Conservation (phyloP, 208 protist genomes). For the Lotmaria passim region DNA sequence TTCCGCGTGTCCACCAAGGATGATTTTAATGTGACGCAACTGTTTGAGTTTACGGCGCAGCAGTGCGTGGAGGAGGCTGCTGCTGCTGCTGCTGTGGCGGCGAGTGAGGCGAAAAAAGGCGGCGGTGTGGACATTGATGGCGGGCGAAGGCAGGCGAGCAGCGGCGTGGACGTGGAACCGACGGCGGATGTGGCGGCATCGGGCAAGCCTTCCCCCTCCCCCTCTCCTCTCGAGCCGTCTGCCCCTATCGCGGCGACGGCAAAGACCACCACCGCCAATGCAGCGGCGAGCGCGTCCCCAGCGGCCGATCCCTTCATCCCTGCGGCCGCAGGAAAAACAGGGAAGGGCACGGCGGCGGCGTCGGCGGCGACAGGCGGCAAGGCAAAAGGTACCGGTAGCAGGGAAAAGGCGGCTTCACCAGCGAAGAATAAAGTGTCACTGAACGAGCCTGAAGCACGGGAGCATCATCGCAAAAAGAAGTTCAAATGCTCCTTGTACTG, state of each 20-base stretch:
- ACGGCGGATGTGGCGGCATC: background rate
- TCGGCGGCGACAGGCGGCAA: background rate
- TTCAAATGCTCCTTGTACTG: conserved; percentile 26
- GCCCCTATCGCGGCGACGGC: background rate
- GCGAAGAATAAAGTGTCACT: conserved; percentile 25
- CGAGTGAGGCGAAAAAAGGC: background rate
- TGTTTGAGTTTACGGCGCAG: conserved; percentile 88
- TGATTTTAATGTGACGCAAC: conserved; percentile 92
- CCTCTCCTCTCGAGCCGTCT: background rate
- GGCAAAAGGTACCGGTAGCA: background rate
- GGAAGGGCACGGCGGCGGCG: background rate
- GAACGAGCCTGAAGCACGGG: conserved; percentile 7
- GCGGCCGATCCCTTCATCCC: conserved; percentile 10
- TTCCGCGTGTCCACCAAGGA: conserved; percentile 94
- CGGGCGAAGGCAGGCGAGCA: background rate
- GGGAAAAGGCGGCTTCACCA: background rate
- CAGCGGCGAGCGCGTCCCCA: background rate
- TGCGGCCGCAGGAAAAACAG: background rate
- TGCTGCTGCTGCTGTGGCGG: conserved; percentile 5
- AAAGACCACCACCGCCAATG: background rate
- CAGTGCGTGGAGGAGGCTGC: conserved; percentile 46
- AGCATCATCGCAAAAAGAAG: conserved; percentile 27
- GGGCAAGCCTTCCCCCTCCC: background rate
- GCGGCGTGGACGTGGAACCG: background rate
- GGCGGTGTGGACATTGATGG: background rate